Evolutionary conservation across 768 basidiomycete species (phyloP), one percentile per base, ranked within the genome.

Genomic region (Strobilomyces echinocephalus): DNA sequence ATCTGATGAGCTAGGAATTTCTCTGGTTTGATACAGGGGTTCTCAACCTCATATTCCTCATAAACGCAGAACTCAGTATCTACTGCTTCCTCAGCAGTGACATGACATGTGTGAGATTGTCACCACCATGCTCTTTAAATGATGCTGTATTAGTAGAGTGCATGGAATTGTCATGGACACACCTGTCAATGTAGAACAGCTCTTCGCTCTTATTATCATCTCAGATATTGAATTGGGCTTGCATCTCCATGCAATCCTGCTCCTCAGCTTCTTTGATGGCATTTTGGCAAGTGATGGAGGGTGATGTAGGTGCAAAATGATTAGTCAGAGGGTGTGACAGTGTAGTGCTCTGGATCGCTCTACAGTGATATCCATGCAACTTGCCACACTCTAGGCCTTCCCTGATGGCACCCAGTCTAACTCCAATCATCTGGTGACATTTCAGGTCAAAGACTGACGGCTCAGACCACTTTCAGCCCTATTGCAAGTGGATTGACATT

Each of bases 121-220:
- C 95, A 85, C 97, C 97, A 99, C 28, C 91, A 87, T 9, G 78
- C 67, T n/a, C 92, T 92, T 54, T 14, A 1, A 21, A 7, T 14
- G 8, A n/a, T n/a, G n/a, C n/a, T n/a, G n/a, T n/a, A 18, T 58
- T 5, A 34, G 30, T 24, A 44, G 16, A 16, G 16, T 5, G 34
- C 3, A 50, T 39, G 15, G n/a, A 0, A 21, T 45, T 39, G 20
- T 45, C 15, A 15, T n/a, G 31, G 16, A 62, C 85, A 46, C 57
- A 91, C 91, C 94, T 82, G 66, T 98, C 97, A 42, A 88, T 79
- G 63, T 95, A 95, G 73, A 95, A 99, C 30, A 84, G 65, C 61
- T 99, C 97, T 58, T 95, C 87, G 51, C 93, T 95, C 62, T 91
- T 85, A 53, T 95, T 95, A 54, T 91, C 89, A 63, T 95, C 91